A percentile compares a stretch with the other conserved stretches of the same genome.
Conservation (phyloP, 257 asterid genomes). For the Fraxinus americana region DNA sequence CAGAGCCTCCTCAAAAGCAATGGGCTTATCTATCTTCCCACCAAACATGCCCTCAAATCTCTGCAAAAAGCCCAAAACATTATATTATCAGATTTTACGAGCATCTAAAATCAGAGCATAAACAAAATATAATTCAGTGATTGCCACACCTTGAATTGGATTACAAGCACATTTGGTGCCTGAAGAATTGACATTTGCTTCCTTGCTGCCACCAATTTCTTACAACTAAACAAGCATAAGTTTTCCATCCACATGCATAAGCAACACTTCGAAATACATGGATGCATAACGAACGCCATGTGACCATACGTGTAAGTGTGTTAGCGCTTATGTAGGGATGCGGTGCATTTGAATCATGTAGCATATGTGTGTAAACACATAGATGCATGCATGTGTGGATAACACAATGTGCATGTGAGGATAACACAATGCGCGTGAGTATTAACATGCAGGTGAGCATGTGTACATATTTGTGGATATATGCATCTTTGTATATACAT, state of each 20-base stretch:
- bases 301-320: background rate
- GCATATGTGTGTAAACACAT: background rate
- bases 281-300: background rate
- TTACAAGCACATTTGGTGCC: slow-evolving; percentile 96
- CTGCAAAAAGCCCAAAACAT: slow-evolving; percentile 39
- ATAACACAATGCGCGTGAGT: background rate
- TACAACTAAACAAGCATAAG: slow-evolving; percentile 72
- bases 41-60: slow-evolving; percentile 93
- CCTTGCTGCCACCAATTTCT: slow-evolving; percentile 93
- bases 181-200: slow-evolving; percentile 92
- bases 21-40: slow-evolving; percentile 79
- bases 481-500: background rate
- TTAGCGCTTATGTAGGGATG: background rate
- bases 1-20: slow-evolving; percentile 75
- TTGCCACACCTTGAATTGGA: slow-evolving; percentile 82
- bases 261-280: slow-evolving; percentile 21
- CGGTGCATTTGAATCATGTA: background rate
- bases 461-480: background rate
- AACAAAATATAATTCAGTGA: slow-evolving; percentile 19
- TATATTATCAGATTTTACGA: slow-evolving; percentile 9
- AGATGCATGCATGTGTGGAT: slow-evolving; percentile 11
- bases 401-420: background rate
- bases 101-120: slow-evolving; percentile 11
- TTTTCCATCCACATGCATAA: slow-evolving; percentile 21
- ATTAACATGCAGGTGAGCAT: background rate